Base-by-base conservation (phyloP, 129 eudicot species). In the Flaveria trinervia region DNA sequence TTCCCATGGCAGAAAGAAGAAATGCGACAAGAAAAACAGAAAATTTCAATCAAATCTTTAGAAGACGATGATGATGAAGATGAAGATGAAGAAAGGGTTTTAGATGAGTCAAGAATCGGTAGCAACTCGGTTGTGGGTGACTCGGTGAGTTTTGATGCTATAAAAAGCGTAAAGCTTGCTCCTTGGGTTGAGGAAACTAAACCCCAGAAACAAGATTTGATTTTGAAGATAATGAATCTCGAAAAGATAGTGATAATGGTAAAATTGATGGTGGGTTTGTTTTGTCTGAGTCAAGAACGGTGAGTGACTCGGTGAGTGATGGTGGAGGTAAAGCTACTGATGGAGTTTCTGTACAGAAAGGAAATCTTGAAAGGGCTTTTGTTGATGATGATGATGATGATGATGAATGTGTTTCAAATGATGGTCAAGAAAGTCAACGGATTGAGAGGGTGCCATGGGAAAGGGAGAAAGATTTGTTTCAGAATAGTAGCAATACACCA, bases 1-100 rank as follows among this genome's bases (percentile, higher is more conserved):
- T 81, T 88, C 56, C 98, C 98, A 50, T 93, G 98, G 97, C 86
- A 93, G 70, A 79, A 83, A 72, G 74, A 72, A 65, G 43, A 60
- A 56, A 51, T 1, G 11, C 72, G 23, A 16, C 75, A 54, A 36
- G 41, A 36, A 36, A 36, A 36, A 36, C 41, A 5, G 41, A 36
- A 36, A 36, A 36, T 36, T 36, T 36, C 41, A 36, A 36, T 36
- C 41, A 36, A 36, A 36, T 36, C 41, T 36, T 36, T 36, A 36
- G 77, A 51, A 20, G 30, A 23, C 26, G 26, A 23, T 23, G 26
- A 59, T 4, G 56, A 59, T 1, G 64, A 52, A 55, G 80, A 78
- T 20, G 71, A 28, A 65, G 73, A 76, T 39, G 76, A 59, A 23
- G 44, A 67, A 46, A 72, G 68, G 45, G 52, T 25, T 71, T 75